Conservation (phyloP, 352 stramenopile genomes). For the Phytophthora citricola region DNA sequence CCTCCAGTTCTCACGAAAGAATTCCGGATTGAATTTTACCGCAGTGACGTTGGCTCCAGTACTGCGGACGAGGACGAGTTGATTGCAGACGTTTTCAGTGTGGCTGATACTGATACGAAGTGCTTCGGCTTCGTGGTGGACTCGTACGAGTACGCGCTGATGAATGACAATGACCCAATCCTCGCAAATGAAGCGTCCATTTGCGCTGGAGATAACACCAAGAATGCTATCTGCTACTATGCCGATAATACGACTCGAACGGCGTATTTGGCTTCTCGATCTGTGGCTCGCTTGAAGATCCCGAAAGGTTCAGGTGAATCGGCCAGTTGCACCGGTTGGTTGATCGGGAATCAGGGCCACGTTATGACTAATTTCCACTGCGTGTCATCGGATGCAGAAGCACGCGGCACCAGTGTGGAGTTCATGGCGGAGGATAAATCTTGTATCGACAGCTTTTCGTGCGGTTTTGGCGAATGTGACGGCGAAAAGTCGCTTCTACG, state of each 20-base stretch:
- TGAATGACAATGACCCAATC: conserved; percentile 40
- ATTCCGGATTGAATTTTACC: conserved; percentile 66
- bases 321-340: conserved; percentile 60
- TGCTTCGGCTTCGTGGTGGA: conserved; percentile 65
- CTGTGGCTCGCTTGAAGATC: conserved; percentile 28
- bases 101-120: conserved; percentile 29
- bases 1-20: conserved; percentile 52
- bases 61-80: conserved; percentile 1
- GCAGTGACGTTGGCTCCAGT: conserved; percentile 19
- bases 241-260: conserved; percentile 25
- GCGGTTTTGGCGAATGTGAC: conserved; percentile 25
- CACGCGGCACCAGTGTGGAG: conserved; percentile 47
- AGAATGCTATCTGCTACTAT: conserved; percentile 64
- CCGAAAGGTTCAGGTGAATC: conserved; percentile 21
- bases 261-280: conserved; percentile 43
- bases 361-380: conserved; percentile 77
- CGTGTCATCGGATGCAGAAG: conserved; percentile 43
- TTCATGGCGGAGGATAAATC: conserved; percentile 55
- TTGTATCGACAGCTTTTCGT: conserved; percentile 39
- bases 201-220: conserved; percentile 66
- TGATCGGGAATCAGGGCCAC: conserved; percentile 59
- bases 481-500: conserved; percentile 47
- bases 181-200: conserved; percentile 44
- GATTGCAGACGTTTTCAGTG: conserved; percentile 21
- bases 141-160: conserved; percentile 49